Percentiles rank a stretch among this genome's conserved stretches.
These are phyloP conservation scores for Lentinula guzmanii DNA, from an alignment of 768 basidiomycete species.

Conservation along the genomic window DNA sequence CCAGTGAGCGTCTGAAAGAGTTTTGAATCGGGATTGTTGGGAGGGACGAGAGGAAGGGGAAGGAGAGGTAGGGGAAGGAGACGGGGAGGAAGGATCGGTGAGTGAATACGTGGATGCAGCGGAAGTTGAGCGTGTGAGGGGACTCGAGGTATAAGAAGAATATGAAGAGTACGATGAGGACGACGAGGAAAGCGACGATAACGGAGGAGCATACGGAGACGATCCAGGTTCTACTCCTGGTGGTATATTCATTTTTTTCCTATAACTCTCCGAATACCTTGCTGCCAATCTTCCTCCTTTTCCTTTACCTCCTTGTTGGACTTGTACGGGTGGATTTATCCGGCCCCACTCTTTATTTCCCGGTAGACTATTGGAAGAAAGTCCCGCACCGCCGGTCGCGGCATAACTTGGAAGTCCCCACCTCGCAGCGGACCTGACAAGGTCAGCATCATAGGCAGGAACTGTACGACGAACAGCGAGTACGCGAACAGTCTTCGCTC, in stretches of 20 bases:
- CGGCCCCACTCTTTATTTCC: slow-evolving; percentile 67
- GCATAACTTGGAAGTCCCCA: slow-evolving; percentile 25
- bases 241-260: slow-evolving; percentile 71
- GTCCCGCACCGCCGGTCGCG: background rate
- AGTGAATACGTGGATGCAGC: background rate
- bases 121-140: background rate
- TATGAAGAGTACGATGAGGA: background rate
- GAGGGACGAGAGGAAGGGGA: background rate
- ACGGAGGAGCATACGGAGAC: slow-evolving; percentile 15
- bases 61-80: background rate
- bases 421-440: slow-evolving; percentile 57
- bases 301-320: background rate
- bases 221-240: slow-evolving; percentile 52
- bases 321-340: slow-evolving; percentile 53
- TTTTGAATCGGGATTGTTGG: slow-evolving; percentile 61
- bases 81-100: background rate
- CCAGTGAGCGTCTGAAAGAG: slow-evolving; percentile 84
- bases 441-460: slow-evolving; percentile 80
- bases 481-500: slow-evolving; percentile 72
- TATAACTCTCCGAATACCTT: slow-evolving; percentile 68
- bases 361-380: slow-evolving; percentile 21
- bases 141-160: background rate
- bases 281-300: slow-evolving; percentile 32
- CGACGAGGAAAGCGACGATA: background rate
- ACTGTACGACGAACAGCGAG: slow-evolving; percentile 77